A percentile compares a stretch with the other conserved stretches of the same genome.
phyloP scores from a whole-genome alignment of 2,329 filamentous ascomycete species.

The Cercospora sojina region DNA sequence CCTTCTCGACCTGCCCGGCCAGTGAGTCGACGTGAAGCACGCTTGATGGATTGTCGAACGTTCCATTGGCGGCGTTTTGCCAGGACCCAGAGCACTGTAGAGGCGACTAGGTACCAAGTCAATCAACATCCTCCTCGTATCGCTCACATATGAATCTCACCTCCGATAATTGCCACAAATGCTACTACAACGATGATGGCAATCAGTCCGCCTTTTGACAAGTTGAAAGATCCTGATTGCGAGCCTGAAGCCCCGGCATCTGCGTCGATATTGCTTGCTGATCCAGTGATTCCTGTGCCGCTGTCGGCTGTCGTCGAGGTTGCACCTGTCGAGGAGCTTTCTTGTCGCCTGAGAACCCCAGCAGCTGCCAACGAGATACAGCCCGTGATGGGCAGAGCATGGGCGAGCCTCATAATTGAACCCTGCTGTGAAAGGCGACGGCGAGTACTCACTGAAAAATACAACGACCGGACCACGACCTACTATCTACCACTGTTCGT shows the following conservation, averaged over 20 bases:
- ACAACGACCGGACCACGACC: neutral
- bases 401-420: slow-evolving; percentile 6
- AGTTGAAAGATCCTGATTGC: slow-evolving; percentile 55
- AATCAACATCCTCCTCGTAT: neutral
- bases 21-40: slow-evolving; percentile 55
- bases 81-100: slow-evolving; percentile 69
- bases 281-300: slow-evolving; percentile 6
- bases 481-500: slow-evolving; percentile 4
- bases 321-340: neutral
- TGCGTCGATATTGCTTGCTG: slow-evolving; percentile 29
- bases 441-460: neutral
- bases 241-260: slow-evolving; percentile 63
- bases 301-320: neutral
- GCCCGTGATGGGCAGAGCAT: neutral
- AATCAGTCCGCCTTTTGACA: slow-evolving; percentile 69
- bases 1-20: slow-evolving; percentile 35
- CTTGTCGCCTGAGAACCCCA: slow-evolving; percentile 8
- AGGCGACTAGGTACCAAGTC: slow-evolving; percentile 56
- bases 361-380: slow-evolving; percentile 3
- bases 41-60: slow-evolving; percentile 67
- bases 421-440: neutral
- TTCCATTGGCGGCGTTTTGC: slow-evolving; percentile 86
- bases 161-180: slow-evolving; percentile 60
- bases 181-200: slow-evolving; percentile 74
- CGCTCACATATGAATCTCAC: slow-evolving; percentile 50